Percentiles rank a stretch among this genome's conserved stretches.
phyloP scores from a whole-genome alignment of 345 rosid genomes.

The Brassica cretica region DNA sequence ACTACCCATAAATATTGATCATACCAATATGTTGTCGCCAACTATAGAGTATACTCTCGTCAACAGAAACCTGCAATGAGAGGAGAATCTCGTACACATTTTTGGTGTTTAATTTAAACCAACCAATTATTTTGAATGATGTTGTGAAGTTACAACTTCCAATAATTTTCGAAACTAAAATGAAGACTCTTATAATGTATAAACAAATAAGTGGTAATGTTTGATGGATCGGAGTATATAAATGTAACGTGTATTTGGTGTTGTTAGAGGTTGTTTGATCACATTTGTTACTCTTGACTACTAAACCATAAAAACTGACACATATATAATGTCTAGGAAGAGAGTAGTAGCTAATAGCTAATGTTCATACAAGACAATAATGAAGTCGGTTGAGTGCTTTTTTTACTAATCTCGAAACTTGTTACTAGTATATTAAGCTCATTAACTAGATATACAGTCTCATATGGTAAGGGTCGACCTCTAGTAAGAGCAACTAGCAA shows the following conservation, averaged over 20 bases:
- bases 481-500: not conserved
- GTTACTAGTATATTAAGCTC: not conserved
- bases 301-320: not conserved
- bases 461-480: not conserved
- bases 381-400: not conserved
- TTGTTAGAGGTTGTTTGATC: not conserved
- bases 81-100: not conserved
- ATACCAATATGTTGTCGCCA: conserved; percentile 13
- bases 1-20: conserved; percentile 5
- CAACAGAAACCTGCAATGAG: conserved; percentile 4
- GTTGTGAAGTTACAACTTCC: not conserved
- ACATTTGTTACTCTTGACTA: not conserved
- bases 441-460: not conserved
- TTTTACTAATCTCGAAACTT: conserved; percentile 1
- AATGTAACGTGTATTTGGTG: not conserved
- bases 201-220: not conserved
- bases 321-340: not conserved
- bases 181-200: not conserved
- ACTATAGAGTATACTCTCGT: conserved; percentile 4
- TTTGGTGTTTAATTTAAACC: not conserved
- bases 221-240: not conserved
- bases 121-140: not conserved
- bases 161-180: not conserved
- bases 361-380: not conserved
- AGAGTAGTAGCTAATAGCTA: not conserved